Base-by-base conservation (phyloP, 345 rosid genomes). In the Mallotus nudiflorus region DNA sequence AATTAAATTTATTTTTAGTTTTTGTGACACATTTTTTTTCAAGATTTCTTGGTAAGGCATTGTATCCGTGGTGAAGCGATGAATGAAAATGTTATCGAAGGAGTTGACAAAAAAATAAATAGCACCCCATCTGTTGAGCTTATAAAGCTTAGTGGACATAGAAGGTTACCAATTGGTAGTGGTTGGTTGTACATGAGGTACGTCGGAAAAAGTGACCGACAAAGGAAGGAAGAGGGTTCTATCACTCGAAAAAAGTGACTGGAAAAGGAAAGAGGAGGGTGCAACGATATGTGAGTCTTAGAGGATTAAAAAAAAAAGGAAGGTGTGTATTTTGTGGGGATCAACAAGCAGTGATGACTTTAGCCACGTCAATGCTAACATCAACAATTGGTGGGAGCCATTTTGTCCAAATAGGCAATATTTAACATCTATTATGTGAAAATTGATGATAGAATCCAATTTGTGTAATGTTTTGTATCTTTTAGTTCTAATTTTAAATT, bases 51-150 rank as follows among this genome's bases (percentile, higher is more conserved):
- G 97, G 78, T 94, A 96, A 9, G 88, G 66, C 61, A 86, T 77
- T 5, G 91, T 91, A 24, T 69, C 75, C 3, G 65, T 13, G 11
- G 97, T 97, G 51, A 87, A 78, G 1, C 96, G 92, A 6, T 86
- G 90, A 28, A 91, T 89, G 25, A 86, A 64, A 71, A 94, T 74
- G 74, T 90, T 88, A 4, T 97, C 97, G 39, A 86, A 85, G 29
- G 85, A 51, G 69, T 88, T 91, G 5, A 87, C 92, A 3, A 87
- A 27, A 80, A 91, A 94, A 56, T 94, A 94, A 19, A 97, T 97
- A 14, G 87, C 96, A 5, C 97, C 98, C 97, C 97, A 94, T 18
- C 80, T 82, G 33, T 88, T 88, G 46, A 94, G 72, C 19, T 83
- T 82, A 82, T 94, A 94, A 56, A 94, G 90, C 1, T 84, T 61